Percentiles rank a stretch among this genome's conserved stretches.
These are phyloP conservation scores for Naegleria fowleri DNA, from an alignment of 208 protist species.

Conservation along the genomic window DNA sequence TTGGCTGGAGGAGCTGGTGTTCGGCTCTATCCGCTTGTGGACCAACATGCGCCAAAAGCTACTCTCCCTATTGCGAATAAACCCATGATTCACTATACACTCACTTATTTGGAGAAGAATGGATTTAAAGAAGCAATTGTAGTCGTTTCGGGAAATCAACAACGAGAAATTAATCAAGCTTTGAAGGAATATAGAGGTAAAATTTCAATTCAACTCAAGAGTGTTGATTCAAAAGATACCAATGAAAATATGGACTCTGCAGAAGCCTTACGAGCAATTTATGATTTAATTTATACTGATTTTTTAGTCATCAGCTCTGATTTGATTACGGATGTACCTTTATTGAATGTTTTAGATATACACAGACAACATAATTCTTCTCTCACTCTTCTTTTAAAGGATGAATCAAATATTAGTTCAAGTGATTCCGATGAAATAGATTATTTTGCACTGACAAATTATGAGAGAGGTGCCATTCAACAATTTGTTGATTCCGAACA, in stretches of 20 bases:
- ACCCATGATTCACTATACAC: constrained; percentile 5
- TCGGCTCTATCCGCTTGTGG: not conserved
- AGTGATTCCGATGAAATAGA: not conserved
- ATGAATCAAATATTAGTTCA: not conserved
- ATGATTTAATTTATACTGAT: not conserved
- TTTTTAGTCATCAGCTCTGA: constrained; percentile 21
- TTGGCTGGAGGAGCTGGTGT: not conserved
- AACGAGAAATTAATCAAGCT: not conserved
- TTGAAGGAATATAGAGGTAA: constrained; percentile 2
- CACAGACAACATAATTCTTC: constrained; percentile 8
- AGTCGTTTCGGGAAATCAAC: not conserved
- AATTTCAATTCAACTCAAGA: not conserved
- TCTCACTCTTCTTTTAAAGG: not conserved
- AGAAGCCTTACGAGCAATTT: not conserved
- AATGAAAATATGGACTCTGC: not conserved
- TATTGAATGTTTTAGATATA: constrained; percentile 6
- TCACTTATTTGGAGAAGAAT: not conserved
- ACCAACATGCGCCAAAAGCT: not conserved
- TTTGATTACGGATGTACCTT: constrained; percentile 13
- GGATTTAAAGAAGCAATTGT: constrained; percentile 28
- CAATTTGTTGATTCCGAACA: not conserved
- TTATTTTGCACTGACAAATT: not conserved
- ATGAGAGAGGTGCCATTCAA: not conserved
- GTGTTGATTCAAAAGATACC: not conserved
- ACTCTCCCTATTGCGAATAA: not conserved